phyloP scores from a whole-genome alignment of 2,329 filamentous ascomycete species.

The Diplocarpon rosae region DNA sequence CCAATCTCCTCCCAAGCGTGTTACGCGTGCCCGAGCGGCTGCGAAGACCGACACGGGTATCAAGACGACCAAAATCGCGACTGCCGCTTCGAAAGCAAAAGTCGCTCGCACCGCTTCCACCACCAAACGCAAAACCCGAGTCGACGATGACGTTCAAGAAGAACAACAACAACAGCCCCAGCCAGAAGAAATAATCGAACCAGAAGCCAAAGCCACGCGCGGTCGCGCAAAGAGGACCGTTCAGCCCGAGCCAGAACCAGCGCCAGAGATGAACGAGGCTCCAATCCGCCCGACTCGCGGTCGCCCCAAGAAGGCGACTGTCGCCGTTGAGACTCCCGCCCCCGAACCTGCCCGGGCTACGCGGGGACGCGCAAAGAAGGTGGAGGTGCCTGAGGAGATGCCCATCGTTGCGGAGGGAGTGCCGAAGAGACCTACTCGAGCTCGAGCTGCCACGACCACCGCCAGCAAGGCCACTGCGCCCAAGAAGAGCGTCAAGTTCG shows the following conservation, averaged over 20 bases:
- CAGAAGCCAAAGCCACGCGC: conserved; percentile 32
- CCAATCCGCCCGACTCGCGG: conserved; percentile 32
- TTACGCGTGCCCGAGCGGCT: conserved; percentile 41
- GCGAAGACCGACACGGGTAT: conserved; percentile 31
- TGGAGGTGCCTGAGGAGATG: conserved; percentile 15
- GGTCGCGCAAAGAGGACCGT: conserved; percentile 36
- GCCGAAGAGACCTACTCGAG: conserved; percentile 30
- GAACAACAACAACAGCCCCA: conserved; percentile 19
- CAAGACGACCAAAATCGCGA: conserved; percentile 37
- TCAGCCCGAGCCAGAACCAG: conserved; percentile 23
- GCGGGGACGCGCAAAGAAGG: conserved; percentile 24
- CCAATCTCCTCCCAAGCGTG: conserved; percentile 46
- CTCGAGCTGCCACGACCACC: conserved; percentile 27
- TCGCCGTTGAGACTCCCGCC: conserved; percentile 14
- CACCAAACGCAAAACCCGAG: conserved; percentile 43
- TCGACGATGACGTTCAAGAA: conserved; percentile 43
- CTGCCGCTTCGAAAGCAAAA: conserved; percentile 35
- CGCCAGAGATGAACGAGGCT: conserved; percentile 16
- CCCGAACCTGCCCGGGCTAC: conserved; percentile 13
- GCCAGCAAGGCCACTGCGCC: conserved; percentile 34
- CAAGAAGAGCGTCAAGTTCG: conserved; percentile 53
- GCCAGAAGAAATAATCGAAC: conserved; percentile 19
- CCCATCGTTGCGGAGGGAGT: conserved; percentile 26
- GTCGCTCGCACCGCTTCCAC: conserved; percentile 25
- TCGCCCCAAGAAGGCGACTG: conserved; percentile 32